Evolutionary conservation across 192 early-diverging fungal genomes (phyloP).

Genomic region (Backusella australiensis): DNA sequence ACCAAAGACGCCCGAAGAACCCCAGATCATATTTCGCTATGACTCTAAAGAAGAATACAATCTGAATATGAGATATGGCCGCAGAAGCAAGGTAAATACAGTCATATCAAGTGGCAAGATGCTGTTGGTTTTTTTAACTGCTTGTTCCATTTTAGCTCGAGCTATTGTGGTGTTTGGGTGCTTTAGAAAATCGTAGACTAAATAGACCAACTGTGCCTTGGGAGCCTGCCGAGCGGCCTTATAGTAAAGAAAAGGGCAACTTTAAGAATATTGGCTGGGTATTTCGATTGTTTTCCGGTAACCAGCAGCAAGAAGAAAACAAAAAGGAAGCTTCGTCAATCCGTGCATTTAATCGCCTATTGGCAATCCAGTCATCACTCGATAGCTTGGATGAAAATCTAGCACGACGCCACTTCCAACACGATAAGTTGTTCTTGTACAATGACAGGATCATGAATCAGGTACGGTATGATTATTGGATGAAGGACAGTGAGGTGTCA

Average conservation of each 20-base stretch:
- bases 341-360: conserved; percentile 56
- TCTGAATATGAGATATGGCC: conserved; percentile 59
- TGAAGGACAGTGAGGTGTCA: conserved; percentile 42
- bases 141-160: conserved; percentile 43
- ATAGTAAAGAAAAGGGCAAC: conserved; percentile 44
- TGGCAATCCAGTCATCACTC: conserved; percentile 59
- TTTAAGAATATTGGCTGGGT: conserved; percentile 60
- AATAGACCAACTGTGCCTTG: conserved; percentile 54
- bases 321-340: conserved; percentile 54
- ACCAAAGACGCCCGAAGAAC: conserved; percentile 59
- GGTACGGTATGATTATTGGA: conserved; percentile 53
- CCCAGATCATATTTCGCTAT: conserved; percentile 59
- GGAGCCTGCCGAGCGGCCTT: conserved; percentile 49
- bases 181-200: conserved; percentile 43
- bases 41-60: conserved; percentile 57
- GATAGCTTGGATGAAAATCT: conserved; percentile 59
- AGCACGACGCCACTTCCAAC: conserved; percentile 46
- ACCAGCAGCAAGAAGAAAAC: conserved; percentile 57
- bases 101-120: background rate
- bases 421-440: conserved; percentile 47
- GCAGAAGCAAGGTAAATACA: conserved; percentile 57
- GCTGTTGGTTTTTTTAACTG: background rate
- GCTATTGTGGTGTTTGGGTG: conserved; percentile 55
- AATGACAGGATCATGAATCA: conserved; percentile 46
- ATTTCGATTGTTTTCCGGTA: conserved; percentile 58